These are phyloP conservation scores for Fusarium avenaceum DNA, from an alignment of 2,329 filamentous ascomycete species.

Conservation along the genomic window DNA sequence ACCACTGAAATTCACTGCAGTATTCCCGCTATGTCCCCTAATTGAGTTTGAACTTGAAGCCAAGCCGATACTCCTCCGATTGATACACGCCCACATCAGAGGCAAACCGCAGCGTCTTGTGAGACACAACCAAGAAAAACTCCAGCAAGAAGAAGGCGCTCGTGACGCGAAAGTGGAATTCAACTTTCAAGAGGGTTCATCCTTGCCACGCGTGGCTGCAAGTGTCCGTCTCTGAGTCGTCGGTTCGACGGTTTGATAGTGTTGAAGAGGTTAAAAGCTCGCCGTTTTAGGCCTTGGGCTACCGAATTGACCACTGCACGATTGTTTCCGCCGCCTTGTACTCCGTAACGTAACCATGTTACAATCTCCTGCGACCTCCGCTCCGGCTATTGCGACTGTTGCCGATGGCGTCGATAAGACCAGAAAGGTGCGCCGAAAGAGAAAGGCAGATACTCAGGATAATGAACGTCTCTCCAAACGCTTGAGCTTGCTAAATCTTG, in stretches of 20 bases:
- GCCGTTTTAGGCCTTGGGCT: conserved; percentile 33
- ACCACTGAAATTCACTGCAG: conserved; percentile 36
- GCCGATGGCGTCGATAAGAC: conserved; percentile 40
- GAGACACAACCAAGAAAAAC: conserved; percentile 20
- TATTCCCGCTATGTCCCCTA: conserved; percentile 36
- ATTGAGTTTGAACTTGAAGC: conserved; percentile 13
- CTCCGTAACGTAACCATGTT: conserved; percentile 50
- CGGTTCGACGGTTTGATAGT: conserved; percentile 31
- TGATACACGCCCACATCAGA: conserved; percentile 45
- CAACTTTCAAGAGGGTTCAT: conserved; percentile 21
- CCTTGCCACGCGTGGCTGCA: conserved; percentile 32
- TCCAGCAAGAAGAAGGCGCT: conserved; percentile 9
- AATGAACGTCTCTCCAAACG: conserved; percentile 86
- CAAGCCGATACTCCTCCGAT: conserved; percentile 29
- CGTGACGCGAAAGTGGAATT: conserved; percentile 26
- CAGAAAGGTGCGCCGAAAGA: conserved; percentile 60
- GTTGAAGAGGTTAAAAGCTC: conserved; percentile 41
- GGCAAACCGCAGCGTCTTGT: conserved; percentile 5
- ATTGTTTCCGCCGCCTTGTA: conserved; percentile 5
- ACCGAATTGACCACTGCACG: conserved; percentile 15
- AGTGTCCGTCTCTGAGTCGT: conserved; percentile 28
- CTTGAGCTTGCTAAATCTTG: conserved; percentile 84
- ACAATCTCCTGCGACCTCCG: conserved; percentile 50
- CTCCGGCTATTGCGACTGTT: conserved; percentile 36
- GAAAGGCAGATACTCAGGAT: conserved; percentile 71